Conservation (phyloP, 1,139 yeast species). For the Candida mesenterica region DNA sequence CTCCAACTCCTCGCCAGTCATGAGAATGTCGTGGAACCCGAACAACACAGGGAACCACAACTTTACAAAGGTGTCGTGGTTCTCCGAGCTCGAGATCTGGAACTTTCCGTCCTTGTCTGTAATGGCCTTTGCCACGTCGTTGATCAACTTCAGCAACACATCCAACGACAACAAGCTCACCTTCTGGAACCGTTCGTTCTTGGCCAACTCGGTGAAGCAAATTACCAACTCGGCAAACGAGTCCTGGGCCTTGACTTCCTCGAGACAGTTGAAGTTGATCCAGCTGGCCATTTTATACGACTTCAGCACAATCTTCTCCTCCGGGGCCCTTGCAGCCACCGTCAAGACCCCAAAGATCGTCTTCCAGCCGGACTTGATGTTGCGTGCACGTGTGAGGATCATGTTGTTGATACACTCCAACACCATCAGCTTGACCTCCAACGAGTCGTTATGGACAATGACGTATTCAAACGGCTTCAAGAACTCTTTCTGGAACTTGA, state of each 20-base stretch:
- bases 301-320: slow-evolving; percentile 59
- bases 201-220: slow-evolving; percentile 78
- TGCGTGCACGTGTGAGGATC: slow-evolving; percentile 70
- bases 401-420: slow-evolving; percentile 86
- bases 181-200: slow-evolving; percentile 80
- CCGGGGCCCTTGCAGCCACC: slow-evolving; percentile 56
- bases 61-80: slow-evolving; percentile 42
- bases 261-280: slow-evolving; percentile 62
- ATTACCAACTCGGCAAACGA: slow-evolving; percentile 72
- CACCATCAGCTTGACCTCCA: slow-evolving; percentile 84
- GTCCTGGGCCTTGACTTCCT: slow-evolving; percentile 67
- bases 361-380: slow-evolving; percentile 92
- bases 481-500: slow-evolving; percentile 93
- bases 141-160: slow-evolving; percentile 64
- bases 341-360: slow-evolving; percentile 79
- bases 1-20: slow-evolving; percentile 93
- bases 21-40: slow-evolving; percentile 83
- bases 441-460: slow-evolving; percentile 61
- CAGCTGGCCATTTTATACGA: slow-evolving; percentile 63
- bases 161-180: slow-evolving; percentile 78
- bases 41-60: slow-evolving; percentile 81
- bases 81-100: slow-evolving; percentile 9
- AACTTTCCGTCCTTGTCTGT: slow-evolving; percentile 21
- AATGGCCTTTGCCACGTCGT: slow-evolving; percentile 50
- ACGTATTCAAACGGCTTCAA: slow-evolving; percentile 87